A percentile compares a stretch with the other conserved stretches of the same genome.
Evolutionary conservation across 768 basidiomycete genomes (phyloP).

Genomic region (Aureoboletus auriporus): DNA sequence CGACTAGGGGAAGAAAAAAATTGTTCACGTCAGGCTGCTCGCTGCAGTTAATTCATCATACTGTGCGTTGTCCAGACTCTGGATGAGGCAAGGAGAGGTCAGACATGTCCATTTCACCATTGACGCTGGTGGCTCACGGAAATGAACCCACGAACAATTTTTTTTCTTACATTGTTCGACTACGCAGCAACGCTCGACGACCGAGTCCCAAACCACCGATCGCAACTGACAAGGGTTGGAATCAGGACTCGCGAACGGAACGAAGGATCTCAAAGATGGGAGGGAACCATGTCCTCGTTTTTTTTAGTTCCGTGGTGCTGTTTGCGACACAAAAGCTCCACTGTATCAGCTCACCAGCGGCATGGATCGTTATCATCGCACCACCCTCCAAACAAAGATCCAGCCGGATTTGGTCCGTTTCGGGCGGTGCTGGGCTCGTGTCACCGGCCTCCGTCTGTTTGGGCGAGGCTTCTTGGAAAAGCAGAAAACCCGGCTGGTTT

Average conservation of each 20-base stretch:
- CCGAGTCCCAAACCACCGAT: constrained; percentile 11
- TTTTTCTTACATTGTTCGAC: constrained; percentile 18
- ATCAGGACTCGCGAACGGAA: too few relatives aligned
- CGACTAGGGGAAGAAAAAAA: constrained; percentile 4
- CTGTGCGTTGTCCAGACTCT: constrained; percentile 1
- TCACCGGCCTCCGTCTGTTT: too few relatives aligned
- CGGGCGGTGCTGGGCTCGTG: constrained; percentile 10
- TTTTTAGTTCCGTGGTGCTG: constrained; percentile 5
- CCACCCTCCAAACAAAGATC: constrained; percentile 9
- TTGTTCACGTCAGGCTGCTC: constrained; percentile 11
- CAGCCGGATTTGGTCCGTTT: constrained; percentile 19
- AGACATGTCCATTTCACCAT: constrained; percentile 21
- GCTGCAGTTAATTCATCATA: constrained; percentile 18
- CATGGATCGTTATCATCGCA: constrained; percentile 13
- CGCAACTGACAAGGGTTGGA: not conserved
- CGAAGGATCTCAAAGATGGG: not conserved
- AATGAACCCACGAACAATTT: constrained; percentile 26
- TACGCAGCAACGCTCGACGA: constrained; percentile 11
- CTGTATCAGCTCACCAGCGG: not conserved
- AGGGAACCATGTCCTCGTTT: constrained; percentile 4
- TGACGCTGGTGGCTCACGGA: constrained; percentile 21
- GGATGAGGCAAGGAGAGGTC: constrained; percentile 11
- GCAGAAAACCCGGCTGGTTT: constrained; percentile 41
- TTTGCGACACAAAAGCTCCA: constrained; percentile 11
- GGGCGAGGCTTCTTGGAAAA: too few relatives aligned